Evolutionary conservation across 768 basidiomycete species (phyloP), one percentile per base, ranked within the genome.

Genomic region (Pleurotus giganteus): DNA sequence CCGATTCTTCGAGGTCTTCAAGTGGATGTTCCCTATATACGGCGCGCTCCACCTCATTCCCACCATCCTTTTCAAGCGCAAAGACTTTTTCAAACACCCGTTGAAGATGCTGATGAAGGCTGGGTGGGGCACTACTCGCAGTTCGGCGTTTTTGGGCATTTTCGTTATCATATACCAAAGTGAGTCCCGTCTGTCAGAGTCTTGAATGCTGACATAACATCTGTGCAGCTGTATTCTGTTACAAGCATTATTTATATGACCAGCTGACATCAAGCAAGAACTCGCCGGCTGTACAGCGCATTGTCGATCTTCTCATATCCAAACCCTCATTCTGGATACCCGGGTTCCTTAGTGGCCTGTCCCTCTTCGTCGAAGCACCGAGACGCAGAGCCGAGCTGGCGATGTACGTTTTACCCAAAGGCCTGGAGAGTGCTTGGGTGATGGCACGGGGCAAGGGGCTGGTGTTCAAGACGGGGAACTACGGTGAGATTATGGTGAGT

Each of bases 21-120:
- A 81, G 71, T 95, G 82, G 89, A 93, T 90, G 72, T 67, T 89
- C 41, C 88, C 85, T 2, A 82, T 88, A 36, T 98, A 98, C 62
- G 87, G 91, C 19, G 94, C 92, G 0, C 71, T 98, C 28, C 96
- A 98, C 67, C 80, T 97, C 56, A 82, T 97, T 26, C 95, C 96
- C 1, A 79, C 87, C 44, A 72, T 98, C 9, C 72, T 97, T 4
- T 92, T 98, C 69, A 90, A 91, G 61, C 76, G 88, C 34, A 76
- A 79, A 23, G 69, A 74, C 0, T 89, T 96, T 66, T 63, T 79
- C 46, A 74, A 79, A 39, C 81, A 86, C 61, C 94, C 94, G 0
- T 67, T 77, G 19, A 74, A 71, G 37, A 85, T 94, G 72, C 69
- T 94, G 1, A 64, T 83, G 7, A 81, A 77, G 55, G 84, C 89